Percentiles rank a stretch among this genome's conserved stretches.
Conservation (phyloP, 2,329 filamentous ascomycete species). For the Atkinsonella hypoxylon region DNA sequence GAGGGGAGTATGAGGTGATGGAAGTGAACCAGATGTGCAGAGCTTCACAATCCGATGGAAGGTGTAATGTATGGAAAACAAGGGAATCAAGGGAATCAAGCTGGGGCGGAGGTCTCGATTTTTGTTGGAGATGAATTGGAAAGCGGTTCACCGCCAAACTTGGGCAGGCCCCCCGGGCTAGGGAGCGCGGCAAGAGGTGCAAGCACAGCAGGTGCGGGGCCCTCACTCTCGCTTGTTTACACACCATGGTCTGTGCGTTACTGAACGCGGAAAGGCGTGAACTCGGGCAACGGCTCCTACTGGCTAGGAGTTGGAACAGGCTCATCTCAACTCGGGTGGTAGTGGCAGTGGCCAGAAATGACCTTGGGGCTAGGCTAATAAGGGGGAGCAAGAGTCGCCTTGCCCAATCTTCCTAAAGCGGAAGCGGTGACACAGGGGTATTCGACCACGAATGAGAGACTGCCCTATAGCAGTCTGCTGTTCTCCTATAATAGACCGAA, state of each 20-base stretch:
- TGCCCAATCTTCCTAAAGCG: too few relatives aligned
- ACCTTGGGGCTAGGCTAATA: not conserved
- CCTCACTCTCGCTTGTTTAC: constrained; percentile 24
- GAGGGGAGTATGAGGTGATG: constrained; percentile 8
- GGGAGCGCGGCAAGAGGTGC: not conserved
- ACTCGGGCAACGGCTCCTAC: constrained; percentile 1
- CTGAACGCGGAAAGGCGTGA: constrained; percentile 17
- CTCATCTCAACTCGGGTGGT: not conserved
- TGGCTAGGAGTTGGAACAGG: not conserved
- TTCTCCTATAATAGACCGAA: too few relatives aligned
- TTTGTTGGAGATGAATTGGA: constrained; percentile 13
- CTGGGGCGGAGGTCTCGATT: constrained; percentile 14
- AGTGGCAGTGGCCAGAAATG: not conserved
- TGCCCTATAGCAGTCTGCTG: too few relatives aligned
- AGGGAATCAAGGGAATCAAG: constrained; percentile 12
- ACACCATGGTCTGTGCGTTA: constrained; percentile 16
- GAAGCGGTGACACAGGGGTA: too few relatives aligned
- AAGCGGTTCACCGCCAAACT: constrained; percentile 17
- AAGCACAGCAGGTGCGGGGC: constrained; percentile 12
- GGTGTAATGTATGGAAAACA: constrained; percentile 15
- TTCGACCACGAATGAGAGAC: too few relatives aligned
- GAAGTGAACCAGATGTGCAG: constrained; percentile 20
- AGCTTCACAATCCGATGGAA: constrained; percentile 21
- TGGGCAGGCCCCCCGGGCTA: constrained; percentile 8
- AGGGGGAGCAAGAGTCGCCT: not conserved